phyloP scores from a whole-genome alignment of 768 basidiomycete species.

The Boletus sp. region DNA sequence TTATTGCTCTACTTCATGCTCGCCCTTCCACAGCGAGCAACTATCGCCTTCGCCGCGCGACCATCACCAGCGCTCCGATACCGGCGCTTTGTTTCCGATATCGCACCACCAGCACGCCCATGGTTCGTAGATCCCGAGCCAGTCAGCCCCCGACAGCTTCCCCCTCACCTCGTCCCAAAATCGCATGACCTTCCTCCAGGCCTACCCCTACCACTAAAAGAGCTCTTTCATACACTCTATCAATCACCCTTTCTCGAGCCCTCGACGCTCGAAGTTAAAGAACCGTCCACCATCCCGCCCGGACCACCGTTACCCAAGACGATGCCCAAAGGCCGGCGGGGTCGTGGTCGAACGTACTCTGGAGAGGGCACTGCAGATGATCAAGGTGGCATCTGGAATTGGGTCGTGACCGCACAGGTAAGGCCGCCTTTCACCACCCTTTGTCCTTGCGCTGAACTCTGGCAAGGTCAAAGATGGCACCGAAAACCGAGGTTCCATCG shows the following conservation, averaged over 20 bases:
- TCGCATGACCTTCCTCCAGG: slow-evolving; percentile 44
- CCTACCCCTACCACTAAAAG: slow-evolving; percentile 50
- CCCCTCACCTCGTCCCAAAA: slow-evolving; percentile 26
- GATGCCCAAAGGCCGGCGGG: slow-evolving; percentile 59
- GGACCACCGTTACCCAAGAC: slow-evolving; percentile 62
- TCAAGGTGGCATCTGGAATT: slow-evolving; percentile 66
- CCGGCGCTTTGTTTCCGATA: slow-evolving; percentile 12
- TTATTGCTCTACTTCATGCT: slow-evolving; percentile 7
- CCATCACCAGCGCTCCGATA: no score
- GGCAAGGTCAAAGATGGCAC: slow-evolving; percentile 80
- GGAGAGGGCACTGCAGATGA: slow-evolving; percentile 59
- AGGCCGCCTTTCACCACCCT: neutral
- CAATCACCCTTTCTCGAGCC: slow-evolving; percentile 70
- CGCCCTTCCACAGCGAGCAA: slow-evolving; percentile 18
- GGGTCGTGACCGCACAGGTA: slow-evolving; percentile 76
- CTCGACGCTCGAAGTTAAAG: slow-evolving; percentile 51
- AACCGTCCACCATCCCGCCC: slow-evolving; percentile 46
- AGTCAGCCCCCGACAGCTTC: slow-evolving; percentile 11
- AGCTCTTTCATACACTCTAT: slow-evolving; percentile 55
- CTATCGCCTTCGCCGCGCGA: neutral
- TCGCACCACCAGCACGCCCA: slow-evolving; percentile 32
- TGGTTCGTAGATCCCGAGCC: slow-evolving; percentile 67
- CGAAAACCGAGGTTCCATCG: slow-evolving; percentile 75
- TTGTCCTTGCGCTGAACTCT: neutral
- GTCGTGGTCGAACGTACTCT: slow-evolving; percentile 63